phyloP scores from a whole-genome alignment of 2,329 filamentous ascomycete genomes.

The Emmonsiellopsis sp. region DNA sequence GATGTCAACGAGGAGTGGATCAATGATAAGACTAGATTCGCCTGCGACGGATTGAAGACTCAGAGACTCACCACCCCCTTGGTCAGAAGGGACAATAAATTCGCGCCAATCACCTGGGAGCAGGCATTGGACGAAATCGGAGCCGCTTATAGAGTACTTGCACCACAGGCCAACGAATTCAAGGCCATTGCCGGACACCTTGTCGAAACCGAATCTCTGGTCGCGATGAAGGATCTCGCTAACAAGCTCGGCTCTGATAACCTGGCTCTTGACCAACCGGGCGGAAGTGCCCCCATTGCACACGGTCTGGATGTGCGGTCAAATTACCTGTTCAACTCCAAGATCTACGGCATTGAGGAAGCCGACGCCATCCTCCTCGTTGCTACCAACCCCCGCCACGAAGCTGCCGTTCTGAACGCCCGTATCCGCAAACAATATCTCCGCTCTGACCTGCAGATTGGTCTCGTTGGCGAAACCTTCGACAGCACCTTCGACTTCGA shows the following conservation, averaged over 20 bases:
- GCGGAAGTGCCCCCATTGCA: constrained; percentile 71
- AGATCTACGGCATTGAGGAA: constrained; percentile 86
- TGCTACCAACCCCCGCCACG: constrained; percentile 89
- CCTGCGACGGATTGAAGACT: constrained; percentile 91
- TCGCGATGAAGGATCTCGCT: constrained; percentile 92
- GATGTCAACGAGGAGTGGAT: constrained; percentile 99
- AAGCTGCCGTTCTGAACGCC: constrained; percentile 90
- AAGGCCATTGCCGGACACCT: constrained; percentile 89
- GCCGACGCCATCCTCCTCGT: constrained; percentile 86
- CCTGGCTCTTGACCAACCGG: constrained; percentile 80
- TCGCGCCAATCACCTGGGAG: constrained; percentile 90
- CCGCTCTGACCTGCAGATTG: constrained; percentile 86
- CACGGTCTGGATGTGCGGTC: constrained; percentile 90
- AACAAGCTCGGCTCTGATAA: constrained; percentile 97
- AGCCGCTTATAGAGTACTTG: constrained; percentile 66
- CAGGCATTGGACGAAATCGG: constrained; percentile 84
- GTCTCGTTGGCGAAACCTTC: constrained; percentile 80
- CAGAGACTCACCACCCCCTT: constrained; percentile 90
- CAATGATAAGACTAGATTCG: constrained; percentile 95
- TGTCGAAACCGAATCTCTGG: constrained; percentile 83
- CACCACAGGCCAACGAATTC: constrained; percentile 85
- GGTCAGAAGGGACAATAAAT: constrained; percentile 79
- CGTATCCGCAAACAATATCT: constrained; percentile 98
- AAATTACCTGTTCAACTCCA: constrained; percentile 96
- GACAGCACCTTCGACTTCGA: constrained; percentile 94